Evolutionary conservation across 306 rosid species (phyloP), one percentile per base, ranked within the genome.

Genomic region (Malus asiatica): DNA sequence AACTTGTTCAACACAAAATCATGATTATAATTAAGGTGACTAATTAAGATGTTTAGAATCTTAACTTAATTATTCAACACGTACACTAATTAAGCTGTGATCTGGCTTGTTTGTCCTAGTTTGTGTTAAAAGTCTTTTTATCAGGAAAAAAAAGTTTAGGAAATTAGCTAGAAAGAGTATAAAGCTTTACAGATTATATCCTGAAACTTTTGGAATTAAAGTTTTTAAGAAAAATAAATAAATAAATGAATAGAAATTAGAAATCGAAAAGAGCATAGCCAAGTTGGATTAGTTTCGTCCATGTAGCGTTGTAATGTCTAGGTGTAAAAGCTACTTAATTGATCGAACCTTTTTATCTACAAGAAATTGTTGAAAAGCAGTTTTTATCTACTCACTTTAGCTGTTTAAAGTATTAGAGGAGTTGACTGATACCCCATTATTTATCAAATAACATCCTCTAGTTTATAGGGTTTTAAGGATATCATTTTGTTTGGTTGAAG

Each of bases 251-350:
- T 72, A 72, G 51, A 38, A n/a, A 32, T 3, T n/a, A 55, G 55
- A 72, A 25, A 35, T 57, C 30, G 30, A 15, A 57, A 44, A 68
- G 20, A 52, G 45, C 45, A 42, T 13, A 30, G 23, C 55, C 69
- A 61, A 61, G 44, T 74, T 27, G 69, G 46, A 19, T 35, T 16
- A 44, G 45, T 33, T 76, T 66, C 27, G 32, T 52, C 11, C 38
- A 61, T 27, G 46, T 29, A 45, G 69, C 77, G 32, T 65, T 51
- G 53, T 68, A 27, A 69, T 45, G 69, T 74, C 77, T 38, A 38
- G 57, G 66, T 66, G 77, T 55, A 35, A 67, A 40, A 64, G 72
- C 73, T 27, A 22, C 42, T 19, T 30, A 33, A 52, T 52, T 59
- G 52, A 58, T 70, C 45, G 18, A 25, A 15, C 77, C 44, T 29